phyloP scores from a whole-genome alignment of 1,284 basidiomycete species.

The Limonomyces culmigenus region DNA sequence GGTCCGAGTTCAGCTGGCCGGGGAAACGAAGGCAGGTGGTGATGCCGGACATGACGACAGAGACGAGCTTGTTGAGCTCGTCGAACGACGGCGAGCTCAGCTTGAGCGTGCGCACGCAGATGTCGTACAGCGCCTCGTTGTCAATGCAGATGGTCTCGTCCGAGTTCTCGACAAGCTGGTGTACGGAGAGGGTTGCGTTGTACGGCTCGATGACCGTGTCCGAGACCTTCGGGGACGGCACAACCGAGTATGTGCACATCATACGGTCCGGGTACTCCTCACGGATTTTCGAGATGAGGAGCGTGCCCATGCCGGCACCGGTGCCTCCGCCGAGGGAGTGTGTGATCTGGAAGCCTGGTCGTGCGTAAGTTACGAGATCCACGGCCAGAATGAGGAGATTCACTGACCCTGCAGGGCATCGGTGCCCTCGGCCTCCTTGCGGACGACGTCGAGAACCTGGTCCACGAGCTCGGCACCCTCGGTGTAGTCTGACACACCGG shows the following conservation, averaged over 20 bases:
- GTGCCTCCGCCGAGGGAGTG: conserved; percentile 97
- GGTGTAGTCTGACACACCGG: conserved; percentile 53
- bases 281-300: conserved; percentile 81
- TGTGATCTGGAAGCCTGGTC: conserved; percentile 84
- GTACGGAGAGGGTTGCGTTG: conserved; percentile 88
- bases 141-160: conserved; percentile 95
- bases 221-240: conserved; percentile 91
- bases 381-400: neutral
- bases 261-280: conserved; percentile 94
- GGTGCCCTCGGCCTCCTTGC: conserved; percentile 81
- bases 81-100: conserved; percentile 88
- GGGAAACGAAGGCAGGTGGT: conserved; percentile 96
- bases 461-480: conserved; percentile 95
- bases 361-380: neutral
- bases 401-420: conserved; percentile 78
- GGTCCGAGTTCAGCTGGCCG: conserved; percentile 95
- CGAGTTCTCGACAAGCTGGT: conserved; percentile 93
- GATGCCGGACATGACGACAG: conserved; percentile 96
- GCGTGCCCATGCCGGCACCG: conserved; percentile 85
- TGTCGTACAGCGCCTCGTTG: conserved; percentile 97
- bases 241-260: conserved; percentile 95
- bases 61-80: conserved; percentile 94
- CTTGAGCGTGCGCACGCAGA: conserved; percentile 95
- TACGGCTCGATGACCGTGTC: conserved; percentile 98
- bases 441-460: conserved; percentile 77